phyloP scores from a whole-genome alignment of 768 basidiomycete genomes.

The Pleurotus eryngii region DNA sequence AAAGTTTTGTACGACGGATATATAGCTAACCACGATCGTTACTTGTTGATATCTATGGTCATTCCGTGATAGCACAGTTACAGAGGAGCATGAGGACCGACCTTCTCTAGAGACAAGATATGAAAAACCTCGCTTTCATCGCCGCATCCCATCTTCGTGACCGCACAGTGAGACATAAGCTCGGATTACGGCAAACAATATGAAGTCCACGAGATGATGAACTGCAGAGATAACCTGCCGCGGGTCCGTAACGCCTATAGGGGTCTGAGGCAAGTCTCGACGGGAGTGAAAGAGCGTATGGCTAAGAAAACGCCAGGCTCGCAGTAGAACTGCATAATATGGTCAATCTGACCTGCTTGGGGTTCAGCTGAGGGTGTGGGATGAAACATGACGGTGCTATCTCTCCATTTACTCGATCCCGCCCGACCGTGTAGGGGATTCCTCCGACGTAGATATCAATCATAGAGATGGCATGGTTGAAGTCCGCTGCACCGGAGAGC shows the following conservation, averaged over 20 bases:
- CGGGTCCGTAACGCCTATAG: conserved; percentile 8
- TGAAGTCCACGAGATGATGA: not conserved
- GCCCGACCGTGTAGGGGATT: conserved; percentile 11
- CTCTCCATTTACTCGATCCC: conserved; percentile 2
- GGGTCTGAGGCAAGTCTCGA: not conserved
- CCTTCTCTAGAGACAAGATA: not conserved
- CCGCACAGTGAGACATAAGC: conserved; percentile 8
- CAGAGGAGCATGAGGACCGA: no score
- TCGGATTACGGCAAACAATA: conserved; percentile 8
- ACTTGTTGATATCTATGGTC: no score
- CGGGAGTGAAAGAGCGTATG: not conserved
- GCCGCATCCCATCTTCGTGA: conserved; percentile 1
- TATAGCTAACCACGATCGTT: no score
- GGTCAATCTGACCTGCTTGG: not conserved
- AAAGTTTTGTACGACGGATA: no score
- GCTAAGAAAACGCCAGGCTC: conserved; percentile 3
- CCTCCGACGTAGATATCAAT: conserved; percentile 4
- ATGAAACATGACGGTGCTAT: conserved; percentile 11
- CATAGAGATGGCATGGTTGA: not conserved
- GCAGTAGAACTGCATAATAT: conserved; percentile 9
- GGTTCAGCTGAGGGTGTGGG: not conserved
- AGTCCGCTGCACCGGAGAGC: not conserved
- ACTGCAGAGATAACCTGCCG: conserved; percentile 12
- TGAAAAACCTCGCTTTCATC: not conserved
- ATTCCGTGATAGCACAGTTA: no score